These are phyloP conservation scores for Collybia sp. DNA, from an alignment of 768 basidiomycete species.

Conservation along the genomic window DNA sequence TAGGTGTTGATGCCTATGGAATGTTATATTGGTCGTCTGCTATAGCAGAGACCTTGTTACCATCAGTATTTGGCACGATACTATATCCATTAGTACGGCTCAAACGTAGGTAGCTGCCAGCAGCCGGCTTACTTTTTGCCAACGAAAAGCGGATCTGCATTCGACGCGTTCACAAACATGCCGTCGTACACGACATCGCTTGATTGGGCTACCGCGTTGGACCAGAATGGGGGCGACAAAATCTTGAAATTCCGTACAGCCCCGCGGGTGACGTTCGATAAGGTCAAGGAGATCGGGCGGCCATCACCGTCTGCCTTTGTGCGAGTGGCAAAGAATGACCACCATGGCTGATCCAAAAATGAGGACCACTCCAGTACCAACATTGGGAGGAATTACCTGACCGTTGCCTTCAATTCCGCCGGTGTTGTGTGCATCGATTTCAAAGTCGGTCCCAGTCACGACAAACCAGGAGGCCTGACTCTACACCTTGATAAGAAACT, in stretches of 20 bases:
- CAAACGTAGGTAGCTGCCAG: too few species aligned
- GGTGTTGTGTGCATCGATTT: constrained; percentile 47
- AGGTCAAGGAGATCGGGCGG: constrained; percentile 50
- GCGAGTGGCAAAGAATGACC: constrained; percentile 45
- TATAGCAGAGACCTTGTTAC: constrained; percentile 17
- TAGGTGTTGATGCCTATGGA: constrained; percentile 49
- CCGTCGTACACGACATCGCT: constrained; percentile 46
- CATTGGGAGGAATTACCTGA: constrained; percentile 27
- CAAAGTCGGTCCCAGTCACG: constrained; percentile 50
- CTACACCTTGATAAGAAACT: constrained; percentile 18
- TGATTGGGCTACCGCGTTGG: constrained; percentile 51
- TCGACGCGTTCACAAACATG: constrained; percentile 54
- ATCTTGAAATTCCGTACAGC: constrained; percentile 44
- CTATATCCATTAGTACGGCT: constrained; percentile 15
- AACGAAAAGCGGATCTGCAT: constrained; percentile 42
- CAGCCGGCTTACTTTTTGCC: constrained; percentile 41
- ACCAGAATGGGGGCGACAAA: constrained; percentile 56
- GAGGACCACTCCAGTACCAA: background rate
- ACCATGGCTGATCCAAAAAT: constrained; percentile 37
- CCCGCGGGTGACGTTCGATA: constrained; percentile 39
- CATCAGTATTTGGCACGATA: constrained; percentile 59
- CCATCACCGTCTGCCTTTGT: constrained; percentile 51
- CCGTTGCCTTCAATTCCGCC: constrained; percentile 61
- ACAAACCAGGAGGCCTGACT: constrained; percentile 64
- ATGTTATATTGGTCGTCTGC: background rate